Percentiles rank a stretch among this genome's conserved stretches.
These are phyloP conservation scores for Mortierella sp. DNA, from an alignment of 371 early-diverging fungal genomes.

Conservation along the genomic window DNA sequence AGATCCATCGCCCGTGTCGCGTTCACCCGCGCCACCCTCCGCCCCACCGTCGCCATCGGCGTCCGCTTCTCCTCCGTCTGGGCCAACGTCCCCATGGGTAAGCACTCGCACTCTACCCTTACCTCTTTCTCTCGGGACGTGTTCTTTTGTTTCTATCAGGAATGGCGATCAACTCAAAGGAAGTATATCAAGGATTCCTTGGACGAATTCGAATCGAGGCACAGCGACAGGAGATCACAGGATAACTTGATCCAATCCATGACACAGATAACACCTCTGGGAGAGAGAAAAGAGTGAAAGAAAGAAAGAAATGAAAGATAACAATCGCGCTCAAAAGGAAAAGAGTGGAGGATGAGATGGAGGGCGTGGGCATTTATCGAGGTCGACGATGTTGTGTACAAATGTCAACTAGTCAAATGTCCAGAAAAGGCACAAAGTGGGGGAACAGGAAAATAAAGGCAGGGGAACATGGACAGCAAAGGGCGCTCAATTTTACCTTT, in stretches of 20 bases:
- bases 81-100: slow-evolving; percentile 84
- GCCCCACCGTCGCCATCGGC: slow-evolving; percentile 65
- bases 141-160: no score
- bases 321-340: no score
- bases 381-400: background rate
- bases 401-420: background rate
- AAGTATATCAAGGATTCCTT: no score
- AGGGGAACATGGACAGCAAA: no score
- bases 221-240: no score
- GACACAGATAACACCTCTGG: no score
- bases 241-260: no score
- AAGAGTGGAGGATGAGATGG: background rate
- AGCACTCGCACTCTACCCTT: background rate
- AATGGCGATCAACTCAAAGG: no score
- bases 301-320: no score
- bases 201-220: no score
- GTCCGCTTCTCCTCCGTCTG: slow-evolving; percentile 74
- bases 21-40: slow-evolving; percentile 58
- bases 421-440: slow-evolving; percentile 13
- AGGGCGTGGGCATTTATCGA: background rate
- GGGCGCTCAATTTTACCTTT: no score
- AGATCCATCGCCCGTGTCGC: slow-evolving; percentile 62
- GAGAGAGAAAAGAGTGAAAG: no score
- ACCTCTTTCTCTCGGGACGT: background rate
- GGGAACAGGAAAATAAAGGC: slow-evolving; percentile 7